phyloP scores from a whole-genome alignment of 2,329 filamentous ascomycete species.

The Fusarium nurragi region DNA sequence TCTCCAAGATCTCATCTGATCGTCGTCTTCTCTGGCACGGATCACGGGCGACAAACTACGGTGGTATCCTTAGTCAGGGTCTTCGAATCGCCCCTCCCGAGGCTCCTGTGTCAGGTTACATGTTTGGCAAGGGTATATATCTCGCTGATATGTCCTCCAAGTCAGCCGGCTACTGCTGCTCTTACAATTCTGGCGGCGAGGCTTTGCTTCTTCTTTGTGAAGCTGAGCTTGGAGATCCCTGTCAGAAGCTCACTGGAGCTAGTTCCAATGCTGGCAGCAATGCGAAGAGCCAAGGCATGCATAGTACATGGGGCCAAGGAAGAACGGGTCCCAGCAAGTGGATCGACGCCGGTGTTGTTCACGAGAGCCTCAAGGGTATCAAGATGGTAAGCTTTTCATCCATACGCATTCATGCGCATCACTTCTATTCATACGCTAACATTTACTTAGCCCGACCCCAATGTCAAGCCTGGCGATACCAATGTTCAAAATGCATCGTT shows the following conservation, averaged over 20 bases:
- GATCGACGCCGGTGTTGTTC: constrained; percentile 78
- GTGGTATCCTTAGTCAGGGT: constrained; percentile 86
- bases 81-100: constrained; percentile 89
- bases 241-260: constrained; percentile 68
- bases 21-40: constrained; percentile 88
- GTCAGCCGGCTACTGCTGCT: constrained; percentile 79
- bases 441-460: constrained; percentile 58
- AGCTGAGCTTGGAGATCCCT: constrained; percentile 77
- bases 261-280: constrained; percentile 71
- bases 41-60: constrained; percentile 83
- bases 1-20: constrained; percentile 66
- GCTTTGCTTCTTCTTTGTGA: constrained; percentile 85
- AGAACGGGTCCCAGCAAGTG: constrained; percentile 70
- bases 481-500: constrained; percentile 58
- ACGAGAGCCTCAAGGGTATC: constrained; percentile 72
- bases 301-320: constrained; percentile 78
- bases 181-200: constrained; percentile 69
- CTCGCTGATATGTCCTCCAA: constrained; percentile 87
- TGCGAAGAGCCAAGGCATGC: constrained; percentile 67
- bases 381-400: constrained; percentile 67
- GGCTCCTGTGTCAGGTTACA: constrained; percentile 81
- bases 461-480: constrained; percentile 58
- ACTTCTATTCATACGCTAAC: constrained; percentile 2
- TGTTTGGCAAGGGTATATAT: constrained; percentile 93
- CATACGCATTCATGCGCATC: background rate